Evolutionary conservation across 2,329 filamentous ascomycete genomes (phyloP).

Genomic region (Cercospora zeae-maydis): DNA sequence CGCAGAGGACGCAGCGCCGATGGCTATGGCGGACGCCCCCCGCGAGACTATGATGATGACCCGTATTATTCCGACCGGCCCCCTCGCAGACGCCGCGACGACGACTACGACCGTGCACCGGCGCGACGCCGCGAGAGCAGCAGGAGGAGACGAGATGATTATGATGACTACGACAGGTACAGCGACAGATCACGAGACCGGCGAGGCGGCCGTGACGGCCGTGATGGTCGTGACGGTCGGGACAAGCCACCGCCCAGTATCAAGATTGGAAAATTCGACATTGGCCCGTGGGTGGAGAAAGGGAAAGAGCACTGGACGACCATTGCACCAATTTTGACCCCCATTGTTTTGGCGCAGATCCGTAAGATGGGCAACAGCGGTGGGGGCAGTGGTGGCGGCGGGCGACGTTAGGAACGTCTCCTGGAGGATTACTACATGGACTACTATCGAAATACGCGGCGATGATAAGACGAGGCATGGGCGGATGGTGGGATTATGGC

Average conservation of each 20-base stretch:
- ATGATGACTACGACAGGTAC: slow-evolving; percentile 28
- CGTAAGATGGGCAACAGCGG: slow-evolving; percentile 19
- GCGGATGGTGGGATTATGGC: background rate
- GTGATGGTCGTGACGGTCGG: background rate
- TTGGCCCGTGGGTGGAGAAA: slow-evolving; percentile 35
- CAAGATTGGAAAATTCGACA: slow-evolving; percentile 34
- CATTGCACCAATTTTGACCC: slow-evolving; percentile 34
- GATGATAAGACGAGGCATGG: background rate
- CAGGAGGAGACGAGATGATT: slow-evolving; percentile 22
- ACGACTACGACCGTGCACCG: slow-evolving; percentile 20
- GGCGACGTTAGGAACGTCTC: slow-evolving; percentile 8
- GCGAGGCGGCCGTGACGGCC: slow-evolving; percentile 13
- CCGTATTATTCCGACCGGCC: slow-evolving; percentile 25
- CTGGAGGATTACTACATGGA: slow-evolving; percentile 2
- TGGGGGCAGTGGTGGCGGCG: slow-evolving; percentile 7
- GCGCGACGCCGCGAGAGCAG: slow-evolving; percentile 19
- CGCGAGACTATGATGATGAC: slow-evolving; percentile 23
- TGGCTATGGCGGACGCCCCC: slow-evolving; percentile 23
- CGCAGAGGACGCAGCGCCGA: slow-evolving; percentile 16
- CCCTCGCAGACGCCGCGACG: slow-evolving; percentile 19
- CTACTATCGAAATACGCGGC: background rate
- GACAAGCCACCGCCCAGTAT: slow-evolving; percentile 25
- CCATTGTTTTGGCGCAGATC: slow-evolving; percentile 31
- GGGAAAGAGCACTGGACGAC: slow-evolving; percentile 36
- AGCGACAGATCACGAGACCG: slow-evolving; percentile 23